These are phyloP conservation scores for Prunus campanulata DNA, from an alignment of 306 rosid genomes.

Conservation along the genomic window DNA sequence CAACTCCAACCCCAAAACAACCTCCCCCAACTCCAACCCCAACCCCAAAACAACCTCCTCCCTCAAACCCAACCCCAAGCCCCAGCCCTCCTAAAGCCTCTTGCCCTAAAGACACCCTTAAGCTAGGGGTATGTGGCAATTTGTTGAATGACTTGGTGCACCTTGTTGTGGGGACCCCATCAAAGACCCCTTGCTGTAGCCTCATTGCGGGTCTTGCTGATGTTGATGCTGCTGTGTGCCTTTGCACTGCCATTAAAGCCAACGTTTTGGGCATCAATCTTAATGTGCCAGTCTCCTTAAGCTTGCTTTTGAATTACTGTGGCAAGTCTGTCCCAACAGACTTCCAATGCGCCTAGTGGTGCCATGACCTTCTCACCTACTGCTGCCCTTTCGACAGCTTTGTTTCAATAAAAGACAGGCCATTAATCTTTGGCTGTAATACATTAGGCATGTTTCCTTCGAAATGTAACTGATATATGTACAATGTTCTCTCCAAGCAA, in stretches of 20 bases:
- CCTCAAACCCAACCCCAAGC: not conserved
- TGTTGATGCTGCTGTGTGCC: conserved; percentile 54
- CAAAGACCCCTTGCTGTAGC: conserved; percentile 42
- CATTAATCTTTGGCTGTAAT: not conserved
- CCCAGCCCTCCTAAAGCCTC: conserved; percentile 8
- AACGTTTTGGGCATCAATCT: conserved; percentile 50
- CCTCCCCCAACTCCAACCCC: not conserved
- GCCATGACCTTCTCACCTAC: not conserved
- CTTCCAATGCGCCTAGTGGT: conserved; percentile 23
- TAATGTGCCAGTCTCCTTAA: conserved; percentile 43
- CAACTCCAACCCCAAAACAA: not conserved
- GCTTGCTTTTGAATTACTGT: conserved; percentile 52
- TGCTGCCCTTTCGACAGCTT: not conserved
- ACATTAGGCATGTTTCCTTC: not conserved
- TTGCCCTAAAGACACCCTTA: conserved; percentile 47
- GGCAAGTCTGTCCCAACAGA: conserved; percentile 29
- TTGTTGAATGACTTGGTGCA: conserved; percentile 33
- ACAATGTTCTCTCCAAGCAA: not conserved
- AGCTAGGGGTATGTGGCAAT: conserved; percentile 50
- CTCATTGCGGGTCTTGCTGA: conserved; percentile 43
- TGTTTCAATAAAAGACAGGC: not conserved
- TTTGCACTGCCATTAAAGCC: conserved; percentile 56
- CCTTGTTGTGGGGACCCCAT: conserved; percentile 41
- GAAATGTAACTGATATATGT: not conserved
- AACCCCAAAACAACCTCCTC: not conserved